Conservation (phyloP, 305 asterid species). For the Striga hermonthica region DNA sequence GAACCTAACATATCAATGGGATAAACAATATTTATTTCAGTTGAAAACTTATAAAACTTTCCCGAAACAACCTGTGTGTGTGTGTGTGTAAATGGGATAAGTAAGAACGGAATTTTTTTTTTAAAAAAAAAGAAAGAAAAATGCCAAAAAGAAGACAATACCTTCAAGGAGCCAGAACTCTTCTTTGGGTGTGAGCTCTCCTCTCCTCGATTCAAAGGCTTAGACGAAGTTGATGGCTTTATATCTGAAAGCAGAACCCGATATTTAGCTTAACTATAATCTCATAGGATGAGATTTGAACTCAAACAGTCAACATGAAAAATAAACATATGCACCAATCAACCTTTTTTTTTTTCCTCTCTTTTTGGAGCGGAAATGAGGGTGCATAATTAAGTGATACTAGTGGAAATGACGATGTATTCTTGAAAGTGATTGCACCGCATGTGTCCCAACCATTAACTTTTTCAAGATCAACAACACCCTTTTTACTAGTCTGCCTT, state of each 20-base stretch:
- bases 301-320: slow-evolving; percentile 6
- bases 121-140: too few species aligned
- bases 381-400: neutral
- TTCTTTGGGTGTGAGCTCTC: slow-evolving; percentile 40
- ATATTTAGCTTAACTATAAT: slow-evolving; percentile 24
- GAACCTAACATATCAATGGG: slow-evolving; percentile 12
- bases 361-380: too few species aligned
- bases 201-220: slow-evolving; percentile 44
- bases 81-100: neutral
- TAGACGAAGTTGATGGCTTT: slow-evolving; percentile 43
- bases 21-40: neutral
- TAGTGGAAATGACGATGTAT: neutral
- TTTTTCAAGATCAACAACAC: neutral
- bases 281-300: slow-evolving; percentile 21
- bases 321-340: neutral
- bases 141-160: slow-evolving; percentile 24
- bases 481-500: neutral
- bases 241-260: slow-evolving; percentile 41
- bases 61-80: neutral
- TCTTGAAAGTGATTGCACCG: neutral
- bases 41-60: slow-evolving; percentile 15
- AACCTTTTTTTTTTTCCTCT: neutral
- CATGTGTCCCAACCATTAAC: neutral
- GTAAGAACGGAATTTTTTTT: neutral
- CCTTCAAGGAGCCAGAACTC: slow-evolving; percentile 55